Evolutionary conservation across 2,329 filamentous ascomycete species (phyloP).

Genomic region (Ophiostoma novo-ulmi): DNA sequence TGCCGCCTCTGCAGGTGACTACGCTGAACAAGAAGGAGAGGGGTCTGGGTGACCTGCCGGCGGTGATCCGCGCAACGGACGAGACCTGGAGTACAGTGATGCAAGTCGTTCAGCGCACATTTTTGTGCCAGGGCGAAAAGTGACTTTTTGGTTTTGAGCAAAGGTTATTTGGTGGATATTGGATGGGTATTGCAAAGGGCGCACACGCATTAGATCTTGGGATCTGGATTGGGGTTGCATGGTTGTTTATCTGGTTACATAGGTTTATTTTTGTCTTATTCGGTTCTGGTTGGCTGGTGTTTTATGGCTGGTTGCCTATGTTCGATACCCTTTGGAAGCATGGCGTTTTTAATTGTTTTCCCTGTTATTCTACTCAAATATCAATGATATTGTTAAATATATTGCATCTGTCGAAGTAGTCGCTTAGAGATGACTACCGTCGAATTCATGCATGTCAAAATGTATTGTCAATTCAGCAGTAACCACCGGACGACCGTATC

Average conservation of each 20-base stretch:
- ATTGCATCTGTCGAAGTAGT: too few species aligned
- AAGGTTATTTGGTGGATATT: not conserved
- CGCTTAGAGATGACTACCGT: too few species aligned
- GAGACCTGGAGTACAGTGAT: constrained; percentile 10
- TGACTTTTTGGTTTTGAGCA: not conserved
- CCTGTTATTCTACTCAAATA: not conserved
- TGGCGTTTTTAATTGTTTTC: not conserved
- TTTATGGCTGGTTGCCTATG: not conserved
- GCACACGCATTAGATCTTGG: not conserved
- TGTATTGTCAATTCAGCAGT: too few species aligned
- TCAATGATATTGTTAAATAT: too few species aligned
- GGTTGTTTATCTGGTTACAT: not conserved
- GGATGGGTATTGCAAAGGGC: not conserved
- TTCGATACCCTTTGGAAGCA: constrained; percentile 8
- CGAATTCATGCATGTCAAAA: too few species aligned
- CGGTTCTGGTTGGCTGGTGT: not conserved
- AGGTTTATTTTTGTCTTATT: not conserved
- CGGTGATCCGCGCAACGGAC: constrained; percentile 4
- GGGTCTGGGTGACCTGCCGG: not conserved
- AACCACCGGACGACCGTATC: too few species aligned
- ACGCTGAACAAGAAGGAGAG: not conserved
- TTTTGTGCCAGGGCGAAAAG: constrained; percentile 1
- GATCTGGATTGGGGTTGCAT: not conserved
- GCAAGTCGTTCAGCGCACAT: not conserved
- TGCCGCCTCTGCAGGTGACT: not conserved